Percentiles rank a stretch among this genome's conserved stretches.
Evolutionary conservation across 805 yeast genomes (phyloP).

Genomic region (Pichia kluyveri): DNA sequence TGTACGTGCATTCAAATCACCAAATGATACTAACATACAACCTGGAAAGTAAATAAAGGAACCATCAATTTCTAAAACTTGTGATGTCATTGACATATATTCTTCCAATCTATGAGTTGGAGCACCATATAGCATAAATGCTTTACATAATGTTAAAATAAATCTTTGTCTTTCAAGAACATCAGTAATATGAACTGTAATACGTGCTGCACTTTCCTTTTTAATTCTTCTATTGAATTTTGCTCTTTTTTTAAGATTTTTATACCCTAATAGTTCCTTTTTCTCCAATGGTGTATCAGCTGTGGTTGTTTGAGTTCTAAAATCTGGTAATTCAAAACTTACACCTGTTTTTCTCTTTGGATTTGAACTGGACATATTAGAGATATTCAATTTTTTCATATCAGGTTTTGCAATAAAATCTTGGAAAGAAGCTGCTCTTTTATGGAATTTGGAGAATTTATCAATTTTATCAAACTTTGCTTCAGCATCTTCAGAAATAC

Average conservation of each 20-base stretch:
- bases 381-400: background rate
- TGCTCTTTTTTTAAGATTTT: slow-evolving; percentile 16
- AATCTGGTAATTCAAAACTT: slow-evolving; percentile 9
- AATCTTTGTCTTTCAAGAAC: slow-evolving; percentile 81
- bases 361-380: background rate
- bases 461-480: background rate
- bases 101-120: slow-evolving; percentile 95
- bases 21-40: slow-evolving; percentile 88
- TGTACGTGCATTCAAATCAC: slow-evolving; percentile 89
- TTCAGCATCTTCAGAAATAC: background rate
- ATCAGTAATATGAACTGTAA: slow-evolving; percentile 90
- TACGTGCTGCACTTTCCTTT: slow-evolving; percentile 50
- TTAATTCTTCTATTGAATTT: slow-evolving; percentile 23
- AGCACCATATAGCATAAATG: slow-evolving; percentile 90
- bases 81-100: slow-evolving; percentile 83
- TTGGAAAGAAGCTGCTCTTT: slow-evolving; percentile 3
- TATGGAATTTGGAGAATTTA: slow-evolving; percentile 1
- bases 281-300: slow-evolving; percentile 1
- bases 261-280: slow-evolving; percentile 2
- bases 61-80: slow-evolving; percentile 88
- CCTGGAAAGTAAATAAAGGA: slow-evolving; percentile 92
- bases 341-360: slow-evolving; percentile 1
- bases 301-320: slow-evolving; percentile 1
- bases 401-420: background rate
- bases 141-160: slow-evolving; percentile 75